These are phyloP conservation scores for Cucurbita pepo DNA, from an alignment of 306 rosid genomes.

Conservation along the genomic window DNA sequence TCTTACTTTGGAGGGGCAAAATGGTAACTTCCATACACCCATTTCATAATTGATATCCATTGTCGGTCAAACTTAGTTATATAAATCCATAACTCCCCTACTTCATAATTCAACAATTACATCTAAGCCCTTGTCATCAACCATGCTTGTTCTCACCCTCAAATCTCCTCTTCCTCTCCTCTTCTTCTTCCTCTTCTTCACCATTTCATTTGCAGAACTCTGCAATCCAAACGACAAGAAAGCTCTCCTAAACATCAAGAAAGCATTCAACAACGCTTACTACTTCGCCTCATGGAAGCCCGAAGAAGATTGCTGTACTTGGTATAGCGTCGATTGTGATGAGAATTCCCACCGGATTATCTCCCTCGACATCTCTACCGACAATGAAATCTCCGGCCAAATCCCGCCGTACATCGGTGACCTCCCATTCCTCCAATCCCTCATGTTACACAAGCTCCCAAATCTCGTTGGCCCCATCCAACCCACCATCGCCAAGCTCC, in stretches of 20 bases:
- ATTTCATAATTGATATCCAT: no score
- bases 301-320: conserved; percentile 40
- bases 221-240: conserved; percentile 60
- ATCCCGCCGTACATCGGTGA: conserved; percentile 55
- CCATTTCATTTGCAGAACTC: conserved; percentile 20
- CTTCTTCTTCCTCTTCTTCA: conserved; percentile 7
- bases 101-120: neutral
- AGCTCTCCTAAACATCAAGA: conserved; percentile 44
- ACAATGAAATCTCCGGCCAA: conserved; percentile 19
- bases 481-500: conserved; percentile 41
- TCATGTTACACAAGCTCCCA: conserved; percentile 34
- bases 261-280: conserved; percentile 52
- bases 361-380: conserved; percentile 23
- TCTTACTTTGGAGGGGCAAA: no score
- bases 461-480: conserved; percentile 50
- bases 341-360: conserved; percentile 42
- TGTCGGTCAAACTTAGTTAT: no score
- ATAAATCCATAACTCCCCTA: neutral
- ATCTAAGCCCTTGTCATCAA: no score
- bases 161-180: neutral
- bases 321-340: conserved; percentile 48
- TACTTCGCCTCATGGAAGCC: conserved; percentile 46
- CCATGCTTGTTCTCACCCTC: neutral
- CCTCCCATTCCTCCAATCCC: conserved; percentile 39
- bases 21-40: no score